A percentile compares a stretch with the other conserved stretches of the same genome.
These are phyloP conservation scores for Rhododendron molle DNA, from an alignment of 148 eudicot species.

Conservation along the genomic window DNA sequence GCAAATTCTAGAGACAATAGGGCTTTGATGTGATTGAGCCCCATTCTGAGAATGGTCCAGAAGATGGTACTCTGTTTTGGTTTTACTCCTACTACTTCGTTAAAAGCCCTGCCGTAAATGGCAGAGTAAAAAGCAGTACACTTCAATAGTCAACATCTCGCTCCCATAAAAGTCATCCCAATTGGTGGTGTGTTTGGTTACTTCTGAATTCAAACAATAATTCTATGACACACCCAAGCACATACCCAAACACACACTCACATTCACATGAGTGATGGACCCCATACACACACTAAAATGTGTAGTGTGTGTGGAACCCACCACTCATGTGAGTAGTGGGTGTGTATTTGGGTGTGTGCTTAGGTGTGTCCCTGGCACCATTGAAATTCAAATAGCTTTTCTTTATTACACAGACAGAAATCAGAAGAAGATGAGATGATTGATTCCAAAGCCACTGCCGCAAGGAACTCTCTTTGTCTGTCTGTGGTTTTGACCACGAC, in stretches of 20 bases:
- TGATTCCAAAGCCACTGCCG: constrained; percentile 1
- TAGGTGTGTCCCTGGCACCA: too few species aligned
- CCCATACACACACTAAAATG: too few species aligned
- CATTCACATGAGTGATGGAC: too few species aligned
- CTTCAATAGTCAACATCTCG: background rate
- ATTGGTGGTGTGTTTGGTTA: background rate
- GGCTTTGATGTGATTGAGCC: background rate
- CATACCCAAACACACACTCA: too few species aligned
- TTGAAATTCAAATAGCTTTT: background rate
- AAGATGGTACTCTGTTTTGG: background rate
- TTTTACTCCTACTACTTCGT: background rate
- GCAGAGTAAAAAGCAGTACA: background rate
- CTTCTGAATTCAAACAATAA: background rate
- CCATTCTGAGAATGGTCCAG: background rate
- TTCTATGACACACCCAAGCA: too few species aligned
- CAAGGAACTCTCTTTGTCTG: background rate
- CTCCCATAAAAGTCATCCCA: background rate
- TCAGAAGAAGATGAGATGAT: background rate
- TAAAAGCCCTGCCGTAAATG: background rate
- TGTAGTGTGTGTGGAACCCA: too few species aligned
- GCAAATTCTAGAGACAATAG: background rate
- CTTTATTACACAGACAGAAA: background rate
- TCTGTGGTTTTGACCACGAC: background rate
- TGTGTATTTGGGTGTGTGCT: too few species aligned
- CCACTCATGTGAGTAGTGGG: too few species aligned